phyloP scores from a whole-genome alignment of 352 stramenopile species.

The Phytophthora cryptogea region DNA sequence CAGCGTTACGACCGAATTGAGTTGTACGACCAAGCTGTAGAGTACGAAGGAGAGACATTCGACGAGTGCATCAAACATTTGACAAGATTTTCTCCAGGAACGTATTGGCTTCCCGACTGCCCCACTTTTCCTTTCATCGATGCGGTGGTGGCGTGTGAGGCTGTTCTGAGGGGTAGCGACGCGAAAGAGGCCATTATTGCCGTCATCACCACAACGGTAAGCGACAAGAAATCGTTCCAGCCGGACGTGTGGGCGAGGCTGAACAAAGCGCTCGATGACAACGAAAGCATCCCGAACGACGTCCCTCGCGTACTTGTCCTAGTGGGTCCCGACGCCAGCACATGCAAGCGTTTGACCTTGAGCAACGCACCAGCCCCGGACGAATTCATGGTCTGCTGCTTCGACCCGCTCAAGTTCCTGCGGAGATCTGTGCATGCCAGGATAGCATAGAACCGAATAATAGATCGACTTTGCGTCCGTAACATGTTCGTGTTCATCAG shows the following conservation, averaged over 20 bases:
- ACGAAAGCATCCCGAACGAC: slow-evolving; percentile 5
- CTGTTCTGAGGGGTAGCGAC: slow-evolving; percentile 19
- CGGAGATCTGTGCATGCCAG: slow-evolving; percentile 6
- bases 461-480: no score
- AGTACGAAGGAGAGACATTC: slow-evolving; percentile 11
- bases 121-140: slow-evolving; percentile 21
- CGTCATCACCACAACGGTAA: slow-evolving; percentile 20
- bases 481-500: no score
- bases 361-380: slow-evolving; percentile 14
- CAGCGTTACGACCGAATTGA: slow-evolving; percentile 34
- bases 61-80: slow-evolving; percentile 23
- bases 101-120: slow-evolving; percentile 26
- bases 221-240: slow-evolving; percentile 24
- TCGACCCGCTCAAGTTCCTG: slow-evolving; percentile 21
- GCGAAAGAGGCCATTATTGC: slow-evolving; percentile 28
- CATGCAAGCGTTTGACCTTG: slow-evolving; percentile 25
- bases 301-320: slow-evolving; percentile 30
- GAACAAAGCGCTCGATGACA: slow-evolving; percentile 25
- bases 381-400: slow-evolving; percentile 33
- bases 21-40: slow-evolving; percentile 10
- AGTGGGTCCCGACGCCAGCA: slow-evolving; percentile 24
- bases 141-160: slow-evolving; percentile 31
- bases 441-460: not conserved
- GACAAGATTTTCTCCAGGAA: slow-evolving; percentile 5
- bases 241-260: slow-evolving; percentile 15